Evolutionary conservation across 805 yeast genomes (phyloP), one percentile per base, ranked within the genome.

Genomic region (Zygosaccharomyces kombuchaensis): DNA sequence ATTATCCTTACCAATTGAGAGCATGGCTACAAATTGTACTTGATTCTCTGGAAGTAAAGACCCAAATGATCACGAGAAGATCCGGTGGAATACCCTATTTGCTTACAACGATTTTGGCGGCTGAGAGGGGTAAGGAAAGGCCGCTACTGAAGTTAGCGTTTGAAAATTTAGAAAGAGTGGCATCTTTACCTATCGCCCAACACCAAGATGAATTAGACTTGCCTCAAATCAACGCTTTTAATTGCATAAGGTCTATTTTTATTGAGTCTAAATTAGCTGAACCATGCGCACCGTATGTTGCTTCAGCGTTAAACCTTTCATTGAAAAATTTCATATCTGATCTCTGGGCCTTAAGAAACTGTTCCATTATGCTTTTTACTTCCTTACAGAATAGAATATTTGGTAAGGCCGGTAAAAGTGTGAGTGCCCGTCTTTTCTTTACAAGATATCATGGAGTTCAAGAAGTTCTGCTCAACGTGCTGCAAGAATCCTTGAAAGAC

Each of bases 221-320:
- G 12, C 93, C 98, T 0, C 97, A 90, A 59, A 96, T 91, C 0
- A 95, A 91, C 67, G 97, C 97, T 0, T 81, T 87, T 59, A 91
- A 91, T 59, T 84, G 95, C 60, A 77, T 93, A 46, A 80, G 78
- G 51, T 82, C 82, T 2, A 71, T 91, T 1, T 82, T 89, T 53
- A 76, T 75, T 17, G 97, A 90, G 47, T 73, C 90, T 0, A 69
- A 75, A 17, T 66, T 93, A n/a, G 68, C 87, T 0, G 73, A 69
- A 1, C 64, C 68, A 1, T 75, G 85, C 9, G 62, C 76, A 0
- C 63, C 66, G 3, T 81, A 70, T 58, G 71, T 82, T 7, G 81
- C 81, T 46, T 64, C 67, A 9, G 84, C 86, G 0, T 66, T 91
- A 22, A 71, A 73, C 21, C 62, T 87, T 16, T 72, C 95, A 0